Conservation (phyloP, 192 early-diverging fungal species). For the Cladochytrium replicatum region DNA sequence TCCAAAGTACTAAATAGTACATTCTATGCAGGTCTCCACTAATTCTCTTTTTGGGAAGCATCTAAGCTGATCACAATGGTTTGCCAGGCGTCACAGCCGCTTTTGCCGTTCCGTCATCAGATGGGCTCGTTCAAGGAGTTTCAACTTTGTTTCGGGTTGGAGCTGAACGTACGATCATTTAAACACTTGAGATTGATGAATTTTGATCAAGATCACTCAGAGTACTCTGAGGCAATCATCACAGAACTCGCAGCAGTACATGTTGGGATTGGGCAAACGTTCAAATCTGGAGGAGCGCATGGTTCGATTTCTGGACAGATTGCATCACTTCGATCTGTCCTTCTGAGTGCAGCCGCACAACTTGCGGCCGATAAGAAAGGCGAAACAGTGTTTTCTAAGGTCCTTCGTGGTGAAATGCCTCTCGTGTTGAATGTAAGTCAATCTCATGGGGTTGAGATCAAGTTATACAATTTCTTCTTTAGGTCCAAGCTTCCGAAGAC, state of each 20-base stretch:
- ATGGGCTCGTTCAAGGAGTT: slow-evolving; percentile 46
- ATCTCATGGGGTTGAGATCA: not conserved
- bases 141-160: slow-evolving; percentile 60
- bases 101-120: slow-evolving; percentile 43
- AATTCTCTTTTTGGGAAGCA: not conserved
- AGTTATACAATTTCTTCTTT: not conserved
- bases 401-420: not conserved
- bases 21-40: not conserved
- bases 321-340: slow-evolving; percentile 11
- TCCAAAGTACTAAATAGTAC: slow-evolving; percentile 3
- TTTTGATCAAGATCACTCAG: slow-evolving; percentile 8
- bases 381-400: too few relatives aligned
- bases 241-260: slow-evolving; percentile 47
- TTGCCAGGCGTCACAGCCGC: slow-evolving; percentile 51
- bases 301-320: slow-evolving; percentile 26
- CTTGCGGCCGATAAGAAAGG: too few relatives aligned
- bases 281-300: slow-evolving; percentile 7
- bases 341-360: too few relatives aligned
- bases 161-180: slow-evolving; percentile 39
- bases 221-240: slow-evolving; percentile 32
- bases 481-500: slow-evolving; percentile 33
- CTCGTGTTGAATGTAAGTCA: not conserved
- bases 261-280: slow-evolving; percentile 38
- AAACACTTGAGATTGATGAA: too few relatives aligned
- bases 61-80: slow-evolving; percentile 4